Evolutionary conservation across 1,284 basidiomycete species (phyloP).

Genomic region (Leccinum solheimii): DNA sequence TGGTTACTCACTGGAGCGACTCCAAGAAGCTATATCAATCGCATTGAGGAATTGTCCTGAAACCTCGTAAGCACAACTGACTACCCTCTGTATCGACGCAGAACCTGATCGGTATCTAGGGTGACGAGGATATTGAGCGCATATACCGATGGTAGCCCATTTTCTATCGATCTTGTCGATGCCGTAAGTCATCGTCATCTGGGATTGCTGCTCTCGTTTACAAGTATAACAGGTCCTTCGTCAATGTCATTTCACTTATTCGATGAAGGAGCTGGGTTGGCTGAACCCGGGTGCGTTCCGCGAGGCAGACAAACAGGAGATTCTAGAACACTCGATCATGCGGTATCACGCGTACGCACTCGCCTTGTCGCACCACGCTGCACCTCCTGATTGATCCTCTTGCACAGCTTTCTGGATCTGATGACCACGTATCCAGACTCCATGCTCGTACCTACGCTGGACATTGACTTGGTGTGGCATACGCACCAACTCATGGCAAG

Average conservation of each 20-base stretch:
- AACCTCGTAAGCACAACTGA: slow-evolving; percentile 35
- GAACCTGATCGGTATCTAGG: slow-evolving; percentile 8
- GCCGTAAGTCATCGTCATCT: slow-evolving; percentile 31
- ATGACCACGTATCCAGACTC: slow-evolving; percentile 13
- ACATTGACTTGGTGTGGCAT: slow-evolving; percentile 53
- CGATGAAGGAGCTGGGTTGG: slow-evolving; percentile 37
- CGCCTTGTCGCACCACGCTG: not conserved
- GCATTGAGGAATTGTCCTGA: slow-evolving; percentile 27
- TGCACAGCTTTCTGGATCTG: slow-evolving; percentile 31
- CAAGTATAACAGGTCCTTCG: slow-evolving; percentile 38
- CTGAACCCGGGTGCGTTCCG: slow-evolving; percentile 24
- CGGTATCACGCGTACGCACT: slow-evolving; percentile 43
- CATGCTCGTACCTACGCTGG: slow-evolving; percentile 34
- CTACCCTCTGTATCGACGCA: not conserved
- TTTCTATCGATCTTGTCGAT: slow-evolving; percentile 41
- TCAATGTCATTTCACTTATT: slow-evolving; percentile 42
- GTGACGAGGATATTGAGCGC: slow-evolving; percentile 33
- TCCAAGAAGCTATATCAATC: slow-evolving; percentile 18
- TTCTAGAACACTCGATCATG: slow-evolving; percentile 36
- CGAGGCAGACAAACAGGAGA: slow-evolving; percentile 21
- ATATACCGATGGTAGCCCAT: slow-evolving; percentile 38
- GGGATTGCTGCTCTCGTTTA: not conserved
- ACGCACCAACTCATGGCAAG: slow-evolving; percentile 44
- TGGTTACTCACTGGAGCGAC: slow-evolving; percentile 28
- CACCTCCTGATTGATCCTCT: not conserved